Base-by-base conservation (phyloP, 2,329 filamentous ascomycete species). In the Sclerotinia borealis region DNA sequence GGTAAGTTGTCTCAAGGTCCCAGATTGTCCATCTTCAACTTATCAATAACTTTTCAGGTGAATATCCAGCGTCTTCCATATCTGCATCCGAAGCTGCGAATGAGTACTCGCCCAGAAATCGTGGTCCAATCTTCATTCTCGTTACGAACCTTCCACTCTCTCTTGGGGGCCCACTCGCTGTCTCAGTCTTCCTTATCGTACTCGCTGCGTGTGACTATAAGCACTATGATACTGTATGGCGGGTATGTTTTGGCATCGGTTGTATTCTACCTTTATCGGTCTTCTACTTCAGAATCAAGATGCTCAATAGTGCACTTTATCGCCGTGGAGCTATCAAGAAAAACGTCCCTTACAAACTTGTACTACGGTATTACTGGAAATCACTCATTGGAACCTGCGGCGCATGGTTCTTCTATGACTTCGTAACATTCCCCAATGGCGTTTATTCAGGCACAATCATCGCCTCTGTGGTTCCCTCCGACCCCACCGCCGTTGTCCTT, bases 221-320 rank as follows among this genome's bases (percentile, higher is more conserved):
- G 48, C 75, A 72, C 64, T 75, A 75, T 69, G 75, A 71, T 51
- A 79, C 77, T 1, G 75, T 81, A 9, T 81, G 79, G 79, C 75
- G 79, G 4, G 77, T 81, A 2, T 81, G 79, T 67, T 80, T 81
- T 61, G 79, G 77, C 7, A 78, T 82, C 49, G 79, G 79, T 27
- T 77, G 78, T 43, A 67, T 81, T 48, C 74, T 82, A 19, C 83
- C 83, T 0, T 72, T 85, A 10, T 78, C 79, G 2, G 77, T 85
- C 48, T 82, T 85, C 63, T 83, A 83, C 71, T 83, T 85, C 65
- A 81, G 83, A 17, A 72, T 85, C 47, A 81, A 77, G 66, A 80
- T 81, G 76, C 73, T 81, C 54, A 84, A 79, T 72, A 83, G 75
- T 54, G 80, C 75, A 69, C 80, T 81, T 13, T 82, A 81, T 66